Base-by-base conservation (phyloP, 208 protist species). In the Herpetomonas samuelpessoai region DNA sequence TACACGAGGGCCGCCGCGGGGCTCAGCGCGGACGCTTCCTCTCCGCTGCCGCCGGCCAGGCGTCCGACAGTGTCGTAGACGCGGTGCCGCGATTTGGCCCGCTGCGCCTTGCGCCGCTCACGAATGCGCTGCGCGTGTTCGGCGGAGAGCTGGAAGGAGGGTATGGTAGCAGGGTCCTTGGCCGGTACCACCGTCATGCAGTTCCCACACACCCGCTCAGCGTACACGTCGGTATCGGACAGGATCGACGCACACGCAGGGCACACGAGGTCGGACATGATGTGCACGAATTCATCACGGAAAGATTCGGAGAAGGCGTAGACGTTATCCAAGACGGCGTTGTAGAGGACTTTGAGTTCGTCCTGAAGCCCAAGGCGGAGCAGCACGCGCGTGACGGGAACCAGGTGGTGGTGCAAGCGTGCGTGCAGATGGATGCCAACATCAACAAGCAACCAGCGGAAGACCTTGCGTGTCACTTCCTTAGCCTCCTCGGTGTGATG, bases 381-480 rank as follows among this genome's bases (percentile, higher is more conserved):
- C 22, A 95, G 62, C 50, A 85, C 76, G 16, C 88, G 80, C 9
- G 83, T 72, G 28, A 74, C 78, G 9, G 88, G 83, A 21, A 89
- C 71, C 6, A 95, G 62, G 57, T 92, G 78, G 54, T 75, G 79
- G 56, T 92, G 86, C 57, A 92, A 60, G 9, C 68, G 48, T 9
- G 80, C 73, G 21, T 87, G 81, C n/a, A 92, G 58, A 62, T 95
- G 88, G 12, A 95, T 39, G 26, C 86, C 88, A 14, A 92, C 85
- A 53, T 91, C 86, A 2, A 74, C 74, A 29, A 95, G 66, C 45
- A 95, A 65, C 88, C 88, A 95, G 24, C 72, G 76, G 53, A 92
- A 92, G 29, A 95, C 49, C 61, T 84, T 83, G 14, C 65, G 70
- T 9, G 86, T 74, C 7, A 95, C 81, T 16, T 80, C 77, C 10